Evolutionary conservation across 1,284 basidiomycete genomes (phyloP).

Genomic region (Sparassis latifolia): DNA sequence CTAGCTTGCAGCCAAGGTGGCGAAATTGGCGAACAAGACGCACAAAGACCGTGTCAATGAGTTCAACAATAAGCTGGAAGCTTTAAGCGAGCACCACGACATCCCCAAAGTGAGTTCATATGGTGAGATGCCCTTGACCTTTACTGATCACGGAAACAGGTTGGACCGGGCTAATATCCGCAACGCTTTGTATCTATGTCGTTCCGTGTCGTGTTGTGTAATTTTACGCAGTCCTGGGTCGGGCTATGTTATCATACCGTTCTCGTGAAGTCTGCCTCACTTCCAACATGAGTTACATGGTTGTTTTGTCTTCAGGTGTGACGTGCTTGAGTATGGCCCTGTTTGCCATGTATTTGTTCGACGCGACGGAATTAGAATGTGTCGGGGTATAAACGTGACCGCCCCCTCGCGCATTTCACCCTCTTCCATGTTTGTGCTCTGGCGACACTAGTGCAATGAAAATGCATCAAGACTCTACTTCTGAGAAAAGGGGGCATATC

Average conservation of each 20-base stretch:
- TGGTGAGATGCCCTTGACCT: constrained; percentile 4
- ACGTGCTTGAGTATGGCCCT: constrained; percentile 12
- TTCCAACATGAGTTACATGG: too few relatives aligned
- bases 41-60: constrained; percentile 95
- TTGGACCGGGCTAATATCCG: constrained; percentile 64
- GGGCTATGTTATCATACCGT: not conserved
- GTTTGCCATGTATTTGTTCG: constrained; percentile 30
- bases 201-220: not conserved
- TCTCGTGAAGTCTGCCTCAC: too few relatives aligned
- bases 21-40: constrained; percentile 77
- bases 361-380: constrained; percentile 25
- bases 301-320: not conserved
- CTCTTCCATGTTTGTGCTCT: constrained; percentile 24
- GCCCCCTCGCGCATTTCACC: constrained; percentile 16
- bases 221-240: not conserved
- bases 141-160: constrained; percentile 33
- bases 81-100: constrained; percentile 88
- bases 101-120: constrained; percentile 70
- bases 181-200: not conserved
- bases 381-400: constrained; percentile 25
- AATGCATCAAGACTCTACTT: constrained; percentile 13
- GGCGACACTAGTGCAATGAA: constrained; percentile 25
- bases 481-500: constrained; percentile 57
- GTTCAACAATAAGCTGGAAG: constrained; percentile 86
- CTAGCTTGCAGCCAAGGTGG: constrained; percentile 77